These are phyloP conservation scores for Annulohypoxylon truncatum DNA, from an alignment of 2,329 filamentous ascomycete species.

Conservation along the genomic window DNA sequence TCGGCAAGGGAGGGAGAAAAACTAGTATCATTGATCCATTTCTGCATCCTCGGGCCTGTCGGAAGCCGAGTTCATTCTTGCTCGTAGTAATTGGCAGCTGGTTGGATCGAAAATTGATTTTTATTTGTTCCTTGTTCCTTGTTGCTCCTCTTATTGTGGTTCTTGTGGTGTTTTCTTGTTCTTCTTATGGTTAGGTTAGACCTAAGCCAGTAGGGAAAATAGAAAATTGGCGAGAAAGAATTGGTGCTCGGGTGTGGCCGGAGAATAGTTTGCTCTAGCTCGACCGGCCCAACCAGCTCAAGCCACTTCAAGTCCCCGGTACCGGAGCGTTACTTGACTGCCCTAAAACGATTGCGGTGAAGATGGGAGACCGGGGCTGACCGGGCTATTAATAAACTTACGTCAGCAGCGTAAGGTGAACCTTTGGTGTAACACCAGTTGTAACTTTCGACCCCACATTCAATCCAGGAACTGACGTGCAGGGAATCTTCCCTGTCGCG, in stretches of 20 bases:
- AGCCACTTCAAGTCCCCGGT: constrained; percentile 14
- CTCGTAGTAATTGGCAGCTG: neutral
- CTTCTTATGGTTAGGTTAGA: constrained; percentile 3
- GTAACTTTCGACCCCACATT: constrained; percentile 7
- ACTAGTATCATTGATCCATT: constrained; percentile 31
- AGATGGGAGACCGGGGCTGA: neutral
- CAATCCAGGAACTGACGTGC: neutral
- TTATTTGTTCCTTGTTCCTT: constrained; percentile 13
- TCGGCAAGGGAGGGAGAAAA: constrained; percentile 18
- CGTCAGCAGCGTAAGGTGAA: constrained; percentile 25
- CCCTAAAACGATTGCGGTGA: constrained; percentile 13
- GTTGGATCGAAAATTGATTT: constrained; percentile 4
- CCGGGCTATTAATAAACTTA: neutral
- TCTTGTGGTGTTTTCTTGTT: neutral
- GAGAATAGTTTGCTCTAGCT: constrained; percentile 26
- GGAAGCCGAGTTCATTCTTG: constrained; percentile 41
- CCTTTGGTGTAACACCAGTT: constrained; percentile 9
- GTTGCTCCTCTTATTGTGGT: constrained; percentile 5
- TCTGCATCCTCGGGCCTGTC: constrained; percentile 38
- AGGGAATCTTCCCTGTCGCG: neutral
- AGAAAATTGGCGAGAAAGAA: constrained; percentile 13
- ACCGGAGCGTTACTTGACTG: constrained; percentile 15
- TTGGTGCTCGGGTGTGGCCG: constrained; percentile 27
- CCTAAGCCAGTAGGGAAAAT: neutral
- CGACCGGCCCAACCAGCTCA: neutral